Base-by-base conservation (phyloP, 352 stramenopile genomes). In the Elongisporangium anandrum region DNA sequence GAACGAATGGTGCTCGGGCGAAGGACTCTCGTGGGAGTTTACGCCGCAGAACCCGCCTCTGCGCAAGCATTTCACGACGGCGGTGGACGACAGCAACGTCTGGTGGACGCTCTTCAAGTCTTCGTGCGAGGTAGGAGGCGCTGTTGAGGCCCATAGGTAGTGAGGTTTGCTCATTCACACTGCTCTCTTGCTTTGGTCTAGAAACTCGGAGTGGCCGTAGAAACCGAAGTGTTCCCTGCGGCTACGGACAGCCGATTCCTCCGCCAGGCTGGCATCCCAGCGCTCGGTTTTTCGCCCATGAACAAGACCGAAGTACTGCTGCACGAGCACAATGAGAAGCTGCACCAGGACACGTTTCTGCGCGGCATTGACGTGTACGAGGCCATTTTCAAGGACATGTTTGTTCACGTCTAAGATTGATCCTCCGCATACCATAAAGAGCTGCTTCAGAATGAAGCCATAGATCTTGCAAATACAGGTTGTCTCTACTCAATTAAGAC, bases 281-380 rank as follows among this genome's bases (percentile, higher is more conserved):
- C 92, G 16, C 75, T 98, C 54, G 94, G 93, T 29, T 98, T 88
- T 59, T 96, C 83, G 38, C 94, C 94, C 9, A 98, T 98, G 88
- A 75, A 82, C 52, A 92, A 96, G 56, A 96, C 87, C 1, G 81
- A 93, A 50, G 92, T 98, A 24, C 66, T 98, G 55, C 72, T 98
- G 48, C 94, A 98, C 66, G 94, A 98, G 75, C 90, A 98, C 79
- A 96, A 98, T 69, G 94, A 98, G 72, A 95, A 91, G 56, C 69
- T 98, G 23, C 78, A 96, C 61, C 80, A 97, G 68, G 76, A 79
- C 49, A 85, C 84, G n/a, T 98, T 97, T 65, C 53, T 97, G 38
- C 75, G 97, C 53, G 94, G 94, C 20, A 92, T 98, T 61, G 75
- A 78, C 53, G 79, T 98, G n/a, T 98, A 73, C 61, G 63, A 60